Base-by-base conservation (phyloP, 305 asterid species). In the Fraxinus sp. region DNA sequence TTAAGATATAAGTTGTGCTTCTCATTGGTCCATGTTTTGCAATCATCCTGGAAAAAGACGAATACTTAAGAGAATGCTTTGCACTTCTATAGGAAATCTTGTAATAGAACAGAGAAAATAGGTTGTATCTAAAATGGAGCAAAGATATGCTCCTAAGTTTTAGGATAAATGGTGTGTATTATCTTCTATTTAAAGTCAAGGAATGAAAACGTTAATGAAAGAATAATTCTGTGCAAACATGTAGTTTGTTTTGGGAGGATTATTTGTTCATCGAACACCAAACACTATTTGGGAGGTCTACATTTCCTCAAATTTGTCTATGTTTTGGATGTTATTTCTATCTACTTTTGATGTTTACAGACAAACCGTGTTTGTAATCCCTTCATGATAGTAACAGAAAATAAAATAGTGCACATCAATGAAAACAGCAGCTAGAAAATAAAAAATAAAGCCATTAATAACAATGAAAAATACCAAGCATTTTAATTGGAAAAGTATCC, bases 1-100 rank as follows among this genome's bases (percentile, higher is more conserved):
- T 90, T 82, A 57, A 94, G 93, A 90, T 89, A 90, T 24, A 80
- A 84, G 80, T 87, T 87, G 88, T 94, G 97, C 90, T 84, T 89
- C 88, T 90, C 92, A 46, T 92, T 79, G 62, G 97, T 92, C 97
- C 95, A 93, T 80, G 77, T 82, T 46, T 85, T 39, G 86, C 85
- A 68, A 74, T 86, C 81, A 68, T 78, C 85, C 92, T 89, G 88
- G 22, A 36, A 33, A 72, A 77, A 73, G 10, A 20, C 16, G 10
- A 70, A 52, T 30, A 30, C 14, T 49, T 68, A 68, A 70, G 75
- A 70, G 2, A 70, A 13, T 4, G 6, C 39, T 13, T 28, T 70
- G 75, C 75, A 70, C 75, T 70, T 76, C 36, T 24, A 22, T 37
- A 41, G 10, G 36, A 5, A 75, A 20, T 41, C 79, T 20, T 14